phyloP scores from a whole-genome alignment of 2,329 filamentous ascomycete genomes.

The Curvularia sp. region DNA sequence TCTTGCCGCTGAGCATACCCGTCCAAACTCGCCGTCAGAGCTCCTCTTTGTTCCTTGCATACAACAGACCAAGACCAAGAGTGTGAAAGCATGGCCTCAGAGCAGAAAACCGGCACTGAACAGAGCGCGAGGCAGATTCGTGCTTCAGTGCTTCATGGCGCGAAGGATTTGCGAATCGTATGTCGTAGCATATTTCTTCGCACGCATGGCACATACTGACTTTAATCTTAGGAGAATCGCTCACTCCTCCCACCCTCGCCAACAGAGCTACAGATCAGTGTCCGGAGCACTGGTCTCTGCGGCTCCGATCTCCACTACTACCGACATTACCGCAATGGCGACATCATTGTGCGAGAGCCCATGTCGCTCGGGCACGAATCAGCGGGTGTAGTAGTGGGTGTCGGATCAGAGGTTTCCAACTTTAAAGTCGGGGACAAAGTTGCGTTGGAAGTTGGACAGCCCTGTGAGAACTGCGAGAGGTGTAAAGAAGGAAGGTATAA shows the following conservation, averaged over 20 bases:
- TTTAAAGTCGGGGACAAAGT: slow-evolving; percentile 81
- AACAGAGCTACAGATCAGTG: slow-evolving; percentile 68
- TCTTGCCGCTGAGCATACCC: background rate
- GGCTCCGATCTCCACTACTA: slow-evolving; percentile 85
- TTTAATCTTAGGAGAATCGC: slow-evolving; percentile 60
- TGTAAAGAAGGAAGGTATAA: slow-evolving; percentile 67
- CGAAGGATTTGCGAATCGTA: slow-evolving; percentile 67
- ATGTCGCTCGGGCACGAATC: slow-evolving; percentile 83
- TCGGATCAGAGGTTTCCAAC: slow-evolving; percentile 68
- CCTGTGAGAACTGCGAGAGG: slow-evolving; percentile 71
- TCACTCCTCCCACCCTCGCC: slow-evolving; percentile 55
- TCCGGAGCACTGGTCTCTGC: slow-evolving; percentile 73
- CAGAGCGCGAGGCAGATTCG: slow-evolving; percentile 51
- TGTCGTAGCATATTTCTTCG: slow-evolving; percentile 20
- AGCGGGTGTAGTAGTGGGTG: slow-evolving; percentile 76
- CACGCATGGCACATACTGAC: background rate
- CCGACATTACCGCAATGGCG: slow-evolving; percentile 83
- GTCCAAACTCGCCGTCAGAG: background rate
- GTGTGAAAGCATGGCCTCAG: slow-evolving; percentile 28
- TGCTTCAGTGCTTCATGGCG: slow-evolving; percentile 66
- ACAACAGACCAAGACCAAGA: background rate
- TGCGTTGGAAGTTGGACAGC: slow-evolving; percentile 89
- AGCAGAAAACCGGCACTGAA: slow-evolving; percentile 28
- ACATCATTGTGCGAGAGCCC: slow-evolving; percentile 81
- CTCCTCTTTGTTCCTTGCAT: background rate